Base-by-base conservation (phyloP, 768 basidiomycete genomes). In the Naganishia antarctica region DNA sequence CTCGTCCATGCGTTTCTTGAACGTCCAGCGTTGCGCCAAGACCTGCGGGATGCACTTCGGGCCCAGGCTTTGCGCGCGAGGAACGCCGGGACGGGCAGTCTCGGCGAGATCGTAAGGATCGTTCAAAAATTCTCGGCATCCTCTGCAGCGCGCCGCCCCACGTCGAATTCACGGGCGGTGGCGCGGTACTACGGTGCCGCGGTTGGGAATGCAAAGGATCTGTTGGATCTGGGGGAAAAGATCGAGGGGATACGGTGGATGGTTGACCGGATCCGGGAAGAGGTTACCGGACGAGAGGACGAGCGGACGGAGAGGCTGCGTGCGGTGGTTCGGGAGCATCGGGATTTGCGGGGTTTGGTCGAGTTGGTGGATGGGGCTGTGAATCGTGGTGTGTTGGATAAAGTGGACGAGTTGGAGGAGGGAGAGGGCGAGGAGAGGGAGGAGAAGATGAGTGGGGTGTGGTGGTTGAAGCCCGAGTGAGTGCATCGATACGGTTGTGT, bases 401-500 rank as follows among this genome's bases (percentile, higher is more conserved):
- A 47, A 7, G 49, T 32, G 18, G 70, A 70, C 31, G 57, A 63
- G 2, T 15, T 37, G 34, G 46, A 44, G 16, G 68, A 62, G 23
- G 66, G 40, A 23, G 61, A 63, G 3, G 41, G 15, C 45, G 60
- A 26, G 48, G 64, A 29, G 64, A 41, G 16, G 57, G 25, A 41
- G 44, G 61, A 23, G 61, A 61, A 53, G 60, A 34, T 46, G 7
- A 41, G 26, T 59, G 40, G 45, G 3, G 34, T 26, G 26, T 76
- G 74, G 74, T 76, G 71, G 71, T 70, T 76, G 45, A 66, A 64
- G 31, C 67, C 73, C 4, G 63, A 59, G 74, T 75, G 32, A 68
- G 70, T 64, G 7, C 31, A 29, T n/a, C 25, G 25, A 3, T 0
- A 25, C 29, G 21, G 25, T 37, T 3, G 29, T 1, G 31, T 34